These are phyloP conservation scores for Cornus controversa DNA, from an alignment of 148 eudicot species.

Conservation along the genomic window DNA sequence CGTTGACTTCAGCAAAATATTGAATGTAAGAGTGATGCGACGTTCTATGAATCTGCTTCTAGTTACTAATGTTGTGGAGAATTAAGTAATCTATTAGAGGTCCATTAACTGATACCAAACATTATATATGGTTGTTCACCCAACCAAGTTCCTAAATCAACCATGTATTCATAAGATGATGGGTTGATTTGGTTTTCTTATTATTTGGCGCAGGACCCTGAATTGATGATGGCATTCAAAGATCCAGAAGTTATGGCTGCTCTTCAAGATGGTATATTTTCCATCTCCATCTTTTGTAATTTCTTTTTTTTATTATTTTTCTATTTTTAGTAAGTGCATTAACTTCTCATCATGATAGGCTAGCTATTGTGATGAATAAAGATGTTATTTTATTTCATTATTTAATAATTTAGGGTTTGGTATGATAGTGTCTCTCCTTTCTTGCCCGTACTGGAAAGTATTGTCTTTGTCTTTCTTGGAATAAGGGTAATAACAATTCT, in stretches of 20 bases:
- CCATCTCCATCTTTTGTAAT: background rate
- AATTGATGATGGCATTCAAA: conserved; percentile 86
- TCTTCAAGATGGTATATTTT: conserved; percentile 81
- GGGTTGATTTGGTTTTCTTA: background rate
- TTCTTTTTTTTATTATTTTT: background rate
- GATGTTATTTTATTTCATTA: background rate
- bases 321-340: background rate
- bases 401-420: background rate
- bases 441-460: background rate
- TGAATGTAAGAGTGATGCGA: conserved; percentile 55
- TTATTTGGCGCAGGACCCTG: conserved; percentile 78
- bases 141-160: background rate
- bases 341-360: background rate
- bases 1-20: conserved; percentile 81
- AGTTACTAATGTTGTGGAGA: background rate
- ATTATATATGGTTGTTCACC: background rate
- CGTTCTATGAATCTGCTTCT: background rate
- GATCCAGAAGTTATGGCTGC: conserved; percentile 99
- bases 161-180: background rate
- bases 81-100: background rate
- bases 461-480: background rate
- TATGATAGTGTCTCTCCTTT: background rate
- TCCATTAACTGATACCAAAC: background rate
- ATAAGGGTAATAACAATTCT: background rate
- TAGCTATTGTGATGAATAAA: background rate